Conservation (phyloP, 1,284 basidiomycete species). For the Amylostereum chailletii region DNA sequence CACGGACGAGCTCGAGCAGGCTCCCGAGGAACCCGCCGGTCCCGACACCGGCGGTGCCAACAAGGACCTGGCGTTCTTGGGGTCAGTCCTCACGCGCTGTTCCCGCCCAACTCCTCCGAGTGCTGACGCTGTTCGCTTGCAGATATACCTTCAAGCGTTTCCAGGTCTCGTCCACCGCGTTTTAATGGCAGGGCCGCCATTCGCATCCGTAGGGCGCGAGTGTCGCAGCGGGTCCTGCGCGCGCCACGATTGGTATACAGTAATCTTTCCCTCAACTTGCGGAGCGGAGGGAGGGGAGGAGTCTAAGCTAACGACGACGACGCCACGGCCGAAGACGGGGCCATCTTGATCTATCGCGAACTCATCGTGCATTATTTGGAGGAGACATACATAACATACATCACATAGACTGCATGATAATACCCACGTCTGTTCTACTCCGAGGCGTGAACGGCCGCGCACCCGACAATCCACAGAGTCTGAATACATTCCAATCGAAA, state of each 20-base stretch:
- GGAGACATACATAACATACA: not conserved
- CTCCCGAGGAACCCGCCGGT: constrained; percentile 64
- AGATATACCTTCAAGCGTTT: constrained; percentile 83
- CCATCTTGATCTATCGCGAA: not conserved
- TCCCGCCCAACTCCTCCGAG: not conserved
- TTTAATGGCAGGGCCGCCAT: constrained; percentile 13
- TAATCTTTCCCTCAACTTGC: too few species aligned
- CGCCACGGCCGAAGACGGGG: too few species aligned
- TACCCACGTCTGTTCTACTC: not conserved
- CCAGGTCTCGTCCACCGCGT: constrained; percentile 31
- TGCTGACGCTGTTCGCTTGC: constrained; percentile 8
- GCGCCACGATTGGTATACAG: too few species aligned
- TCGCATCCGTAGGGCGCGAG: not conserved
- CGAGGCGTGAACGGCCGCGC: too few species aligned
- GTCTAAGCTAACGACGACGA: too few species aligned
- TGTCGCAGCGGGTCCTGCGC: not conserved
- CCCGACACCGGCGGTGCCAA: constrained; percentile 69
- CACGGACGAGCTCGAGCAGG: constrained; percentile 88
- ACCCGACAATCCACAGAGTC: too few species aligned
- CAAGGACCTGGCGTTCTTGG: constrained; percentile 89
- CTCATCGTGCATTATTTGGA: constrained; percentile 2
- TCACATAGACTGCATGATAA: constrained; percentile 1
- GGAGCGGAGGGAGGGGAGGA: too few species aligned
- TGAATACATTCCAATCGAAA: too few species aligned
- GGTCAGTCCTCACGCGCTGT: constrained; percentile 40